Percentiles rank a stretch among this genome's conserved stretches.
Conservation (phyloP, 225 moss, liverwort and hornwort genomes). For the Ulota crispa region DNA sequence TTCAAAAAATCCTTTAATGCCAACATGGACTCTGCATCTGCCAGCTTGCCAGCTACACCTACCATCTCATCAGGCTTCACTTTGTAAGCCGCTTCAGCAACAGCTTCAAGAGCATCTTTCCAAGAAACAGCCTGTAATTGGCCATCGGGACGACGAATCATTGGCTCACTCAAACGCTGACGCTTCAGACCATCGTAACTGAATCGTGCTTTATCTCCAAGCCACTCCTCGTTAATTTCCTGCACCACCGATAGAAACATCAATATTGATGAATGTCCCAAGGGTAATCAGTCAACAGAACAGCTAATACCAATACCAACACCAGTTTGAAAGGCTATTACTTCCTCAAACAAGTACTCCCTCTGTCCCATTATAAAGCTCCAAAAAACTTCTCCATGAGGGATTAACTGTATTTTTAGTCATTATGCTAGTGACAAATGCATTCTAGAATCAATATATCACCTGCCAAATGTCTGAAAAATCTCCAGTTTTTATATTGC, state of each 20-base stretch:
- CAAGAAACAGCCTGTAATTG: conserved; percentile 82
- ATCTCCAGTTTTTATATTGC: no score
- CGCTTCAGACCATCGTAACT: conserved; percentile 90
- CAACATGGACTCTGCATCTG: conserved; percentile 95
- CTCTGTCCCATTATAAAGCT: no score
- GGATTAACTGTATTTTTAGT: no score
- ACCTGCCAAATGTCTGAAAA: no score
- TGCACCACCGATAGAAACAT: conserved; percentile 21
- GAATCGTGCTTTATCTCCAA: conserved; percentile 92
- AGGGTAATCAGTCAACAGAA: neutral
- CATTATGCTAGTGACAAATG: no score
- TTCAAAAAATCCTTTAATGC: conserved; percentile 89
- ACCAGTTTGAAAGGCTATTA: neutral
- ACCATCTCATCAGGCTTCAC: conserved; percentile 78
- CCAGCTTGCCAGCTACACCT: conserved; percentile 88
- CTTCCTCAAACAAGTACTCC: neutral
- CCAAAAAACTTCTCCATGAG: no score
- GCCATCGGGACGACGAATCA: conserved; percentile 76
- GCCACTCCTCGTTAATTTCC: conserved; percentile 99
- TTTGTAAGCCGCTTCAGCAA: conserved; percentile 72
- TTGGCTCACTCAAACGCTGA: conserved; percentile 88
- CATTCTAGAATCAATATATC: no score
- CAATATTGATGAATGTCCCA: neutral
- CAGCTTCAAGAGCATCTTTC: conserved; percentile 78
- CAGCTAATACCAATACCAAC: neutral